phyloP scores from a whole-genome alignment of 1,284 basidiomycete species.

The Leccinum pseudoinsigne region DNA sequence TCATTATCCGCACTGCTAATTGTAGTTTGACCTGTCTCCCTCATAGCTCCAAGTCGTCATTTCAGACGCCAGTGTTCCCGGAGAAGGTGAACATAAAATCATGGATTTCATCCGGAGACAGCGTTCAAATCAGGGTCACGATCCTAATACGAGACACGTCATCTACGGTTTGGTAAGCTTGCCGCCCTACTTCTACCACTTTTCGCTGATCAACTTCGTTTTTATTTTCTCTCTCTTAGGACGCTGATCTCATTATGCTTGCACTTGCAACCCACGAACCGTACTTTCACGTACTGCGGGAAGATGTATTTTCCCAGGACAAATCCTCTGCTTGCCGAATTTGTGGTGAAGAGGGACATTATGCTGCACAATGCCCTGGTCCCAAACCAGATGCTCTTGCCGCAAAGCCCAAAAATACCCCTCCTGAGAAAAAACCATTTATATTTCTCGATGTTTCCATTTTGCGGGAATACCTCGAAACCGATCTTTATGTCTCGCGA shows the following conservation, averaged over 20 bases:
- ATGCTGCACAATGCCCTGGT: conserved; percentile 90
- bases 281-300: conserved; percentile 94
- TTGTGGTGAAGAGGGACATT: conserved; percentile 94
- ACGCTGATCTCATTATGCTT: conserved; percentile 99
- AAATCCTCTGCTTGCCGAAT: conserved; percentile 82
- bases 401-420: conserved; percentile 58
- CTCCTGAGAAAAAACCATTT: conserved; percentile 92
- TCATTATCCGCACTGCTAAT: neutral
- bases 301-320: conserved; percentile 95
- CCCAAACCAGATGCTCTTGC: conserved; percentile 66
- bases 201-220: conserved; percentile 10
- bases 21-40: conserved; percentile 7
- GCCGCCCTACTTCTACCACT: neutral
- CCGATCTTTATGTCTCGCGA: conserved; percentile 85
- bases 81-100: conserved; percentile 99
- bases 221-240: conserved; percentile 46
- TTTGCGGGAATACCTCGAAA: conserved; percentile 96
- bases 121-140: conserved; percentile 82
- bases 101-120: conserved; percentile 98
- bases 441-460: conserved; percentile 98
- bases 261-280: conserved; percentile 98
- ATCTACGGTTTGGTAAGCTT: conserved; percentile 90
- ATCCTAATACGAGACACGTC: conserved; percentile 95
- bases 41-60: conserved; percentile 90
- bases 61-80: conserved; percentile 96